A percentile compares a stretch with the other conserved stretches of the same genome.
These are phyloP conservation scores for Daldinia decipiens DNA, from an alignment of 495 filamentous ascomycete species.

Conservation along the genomic window DNA sequence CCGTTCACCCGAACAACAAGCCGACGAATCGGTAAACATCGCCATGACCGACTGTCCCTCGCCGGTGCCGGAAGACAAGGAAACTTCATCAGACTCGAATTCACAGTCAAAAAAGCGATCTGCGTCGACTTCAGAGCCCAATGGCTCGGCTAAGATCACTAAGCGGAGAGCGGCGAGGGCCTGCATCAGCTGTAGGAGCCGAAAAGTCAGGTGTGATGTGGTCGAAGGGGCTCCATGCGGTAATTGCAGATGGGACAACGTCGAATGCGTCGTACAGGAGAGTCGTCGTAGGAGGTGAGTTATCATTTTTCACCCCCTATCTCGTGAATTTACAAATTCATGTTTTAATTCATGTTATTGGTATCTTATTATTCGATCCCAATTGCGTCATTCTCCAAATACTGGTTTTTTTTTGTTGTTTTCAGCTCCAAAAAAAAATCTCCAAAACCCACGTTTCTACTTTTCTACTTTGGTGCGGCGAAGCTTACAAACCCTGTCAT, in stretches of 20 bases:
- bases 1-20: slow-evolving; percentile 40
- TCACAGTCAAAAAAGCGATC: slow-evolving; percentile 52
- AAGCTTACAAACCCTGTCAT: slow-evolving; percentile 43
- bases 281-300: slow-evolving; percentile 90
- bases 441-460: slow-evolving; percentile 24
- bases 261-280: slow-evolving; percentile 88
- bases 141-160: slow-evolving; percentile 50
- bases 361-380: slow-evolving; percentile 20
- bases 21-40: slow-evolving; percentile 36
- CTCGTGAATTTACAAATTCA: slow-evolving; percentile 8
- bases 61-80: slow-evolving; percentile 33
- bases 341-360: slow-evolving; percentile 10
- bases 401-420: neutral
- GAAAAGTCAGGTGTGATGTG: slow-evolving; percentile 95
- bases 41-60: slow-evolving; percentile 27
- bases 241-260: slow-evolving; percentile 88
- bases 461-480: slow-evolving; percentile 23
- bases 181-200: slow-evolving; percentile 84
- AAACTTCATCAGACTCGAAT: slow-evolving; percentile 36
- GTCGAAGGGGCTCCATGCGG: slow-evolving; percentile 88
- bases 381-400: slow-evolving; percentile 31
- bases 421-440: slow-evolving; percentile 16
- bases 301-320: slow-evolving; percentile 1
- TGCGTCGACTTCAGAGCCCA: slow-evolving; percentile 42
- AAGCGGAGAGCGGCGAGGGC: slow-evolving; percentile 89